Evolutionary conservation across 768 basidiomycete genomes (phyloP), one percentile per base, ranked within the genome.

Genomic region (Fomitopsis serialis): DNA sequence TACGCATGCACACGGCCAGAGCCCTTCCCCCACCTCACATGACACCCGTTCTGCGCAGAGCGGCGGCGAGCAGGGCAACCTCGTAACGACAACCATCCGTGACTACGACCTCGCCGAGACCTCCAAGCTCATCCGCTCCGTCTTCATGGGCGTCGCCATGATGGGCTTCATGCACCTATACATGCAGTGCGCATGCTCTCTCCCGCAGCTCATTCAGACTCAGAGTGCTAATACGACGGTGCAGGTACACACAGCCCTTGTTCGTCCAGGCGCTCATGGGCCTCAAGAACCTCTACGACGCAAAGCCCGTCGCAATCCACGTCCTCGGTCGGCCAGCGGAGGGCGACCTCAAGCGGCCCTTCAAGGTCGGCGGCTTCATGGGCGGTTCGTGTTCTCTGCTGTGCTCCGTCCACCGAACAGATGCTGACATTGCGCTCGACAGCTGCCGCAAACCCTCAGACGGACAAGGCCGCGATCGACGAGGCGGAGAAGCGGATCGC

Each of bases 201-300:
- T 4, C 40, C 40, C 43, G 10, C 34, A 12, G 21, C 37, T 2
- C 11, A 34, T 23, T 44, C 8, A 37, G n/a, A n/a, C n/a, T 25
- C 35, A 46, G 3, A 21, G 29, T 45, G 34, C 29, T 47, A 12
- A 24, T 1, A 32, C 23, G 17, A 34, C 25, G 40, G 15, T 21
- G 4, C 52, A 66, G 65, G 25, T 98, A 90, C 80, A 95, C 93
- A 7, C 95, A 96, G 66, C 96, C 96, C 7, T 82, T 98, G 59
- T 96, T 98, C 73, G 88, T 98, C 59, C 96, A 98, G 69, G 81
- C 81, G 12, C 79, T 99, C 60, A 97, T 96, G 92, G 91, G 90
- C n/a, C 53, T 97, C 64, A 98, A 99, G 77, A 80, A 78, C 42
- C 69, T 95, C 25, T 91, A 88, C 69, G 95, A 98, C 63, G 85